Evolutionary conservation across 2,329 filamentous ascomycete genomes (phyloP).

Genomic region (Ophiostoma quercus): DNA sequence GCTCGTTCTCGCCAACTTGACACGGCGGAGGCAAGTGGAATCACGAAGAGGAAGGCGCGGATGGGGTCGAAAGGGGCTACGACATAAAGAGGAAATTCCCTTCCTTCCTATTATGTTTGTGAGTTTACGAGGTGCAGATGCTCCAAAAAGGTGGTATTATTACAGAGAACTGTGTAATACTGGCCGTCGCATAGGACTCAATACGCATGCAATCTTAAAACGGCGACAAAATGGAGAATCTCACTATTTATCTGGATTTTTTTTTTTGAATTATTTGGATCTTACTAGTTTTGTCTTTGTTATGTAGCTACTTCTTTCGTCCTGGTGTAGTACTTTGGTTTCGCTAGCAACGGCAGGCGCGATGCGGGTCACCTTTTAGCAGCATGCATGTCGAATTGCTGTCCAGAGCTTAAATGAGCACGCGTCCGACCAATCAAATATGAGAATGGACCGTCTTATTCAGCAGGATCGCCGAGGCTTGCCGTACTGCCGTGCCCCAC

Average conservation of each 20-base stretch:
- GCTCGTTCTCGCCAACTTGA: constrained; percentile 11
- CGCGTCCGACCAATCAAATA: constrained; percentile 14
- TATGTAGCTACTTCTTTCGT: constrained; percentile 3
- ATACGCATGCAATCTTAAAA: constrained; percentile 9
- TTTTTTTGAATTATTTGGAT: background rate
- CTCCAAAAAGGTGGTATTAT: background rate
- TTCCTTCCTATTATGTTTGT: background rate
- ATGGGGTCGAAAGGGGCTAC: constrained; percentile 15
- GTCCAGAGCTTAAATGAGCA: constrained; percentile 17
- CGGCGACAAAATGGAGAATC: constrained; percentile 8
- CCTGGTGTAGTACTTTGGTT: constrained; percentile 8
- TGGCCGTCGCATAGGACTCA: background rate
- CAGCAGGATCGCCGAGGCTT: constrained; percentile 13
- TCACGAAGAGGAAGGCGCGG: constrained; percentile 13
- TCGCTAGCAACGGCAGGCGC: constrained; percentile 20
- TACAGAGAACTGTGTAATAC: background rate
- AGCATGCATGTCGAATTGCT: constrained; percentile 17
- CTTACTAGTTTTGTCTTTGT: background rate
- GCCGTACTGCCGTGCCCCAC: constrained; percentile 16
- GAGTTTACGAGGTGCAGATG: background rate
- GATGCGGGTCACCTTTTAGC: constrained; percentile 15
- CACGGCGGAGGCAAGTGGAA: constrained; percentile 12
- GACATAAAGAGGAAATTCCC: background rate
- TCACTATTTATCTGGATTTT: background rate
- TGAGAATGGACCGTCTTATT: background rate